A percentile compares a stretch with the other conserved stretches of the same genome.
These are phyloP conservation scores for Daldinia decipiens DNA, from an alignment of 495 filamentous ascomycete genomes.

Conservation along the genomic window DNA sequence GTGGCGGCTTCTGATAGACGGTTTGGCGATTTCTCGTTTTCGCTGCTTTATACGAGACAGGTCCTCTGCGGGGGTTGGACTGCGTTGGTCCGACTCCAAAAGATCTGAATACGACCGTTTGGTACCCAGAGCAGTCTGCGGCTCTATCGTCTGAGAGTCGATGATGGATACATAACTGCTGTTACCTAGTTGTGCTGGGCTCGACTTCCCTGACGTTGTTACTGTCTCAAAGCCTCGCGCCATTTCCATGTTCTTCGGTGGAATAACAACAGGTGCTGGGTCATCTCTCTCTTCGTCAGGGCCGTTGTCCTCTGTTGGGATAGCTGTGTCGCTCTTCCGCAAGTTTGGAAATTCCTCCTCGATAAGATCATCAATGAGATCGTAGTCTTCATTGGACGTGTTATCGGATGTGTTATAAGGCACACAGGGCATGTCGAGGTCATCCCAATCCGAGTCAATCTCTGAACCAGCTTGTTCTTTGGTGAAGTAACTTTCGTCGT, in stretches of 20 bases:
- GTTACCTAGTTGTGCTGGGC: background rate
- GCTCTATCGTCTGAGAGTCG: background rate
- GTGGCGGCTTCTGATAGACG: background rate
- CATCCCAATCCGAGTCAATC: slow-evolving; percentile 38
- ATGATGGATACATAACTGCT: background rate
- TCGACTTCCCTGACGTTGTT: background rate
- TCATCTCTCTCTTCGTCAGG: slow-evolving; percentile 15
- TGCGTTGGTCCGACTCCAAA: background rate
- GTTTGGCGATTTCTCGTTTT: background rate
- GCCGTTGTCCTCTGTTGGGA: background rate
- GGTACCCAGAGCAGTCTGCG: background rate
- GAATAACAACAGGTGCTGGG: slow-evolving; percentile 28
- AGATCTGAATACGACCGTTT: background rate
- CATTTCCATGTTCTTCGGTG: slow-evolving; percentile 41
- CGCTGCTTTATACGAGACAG: background rate
- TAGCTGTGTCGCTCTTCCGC: background rate
- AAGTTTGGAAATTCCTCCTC: slow-evolving; percentile 32
- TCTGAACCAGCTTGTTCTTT: background rate
- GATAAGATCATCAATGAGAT: slow-evolving; percentile 34
- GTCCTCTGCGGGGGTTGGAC: background rate
- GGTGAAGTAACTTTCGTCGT: background rate
- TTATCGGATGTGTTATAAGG: background rate
- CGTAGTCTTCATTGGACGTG: slow-evolving; percentile 10
- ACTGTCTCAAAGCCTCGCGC: background rate
- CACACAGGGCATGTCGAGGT: slow-evolving; percentile 16